Conservation (phyloP, 495 filamentous ascomycete species). For the Neurospora sp. region DNA sequence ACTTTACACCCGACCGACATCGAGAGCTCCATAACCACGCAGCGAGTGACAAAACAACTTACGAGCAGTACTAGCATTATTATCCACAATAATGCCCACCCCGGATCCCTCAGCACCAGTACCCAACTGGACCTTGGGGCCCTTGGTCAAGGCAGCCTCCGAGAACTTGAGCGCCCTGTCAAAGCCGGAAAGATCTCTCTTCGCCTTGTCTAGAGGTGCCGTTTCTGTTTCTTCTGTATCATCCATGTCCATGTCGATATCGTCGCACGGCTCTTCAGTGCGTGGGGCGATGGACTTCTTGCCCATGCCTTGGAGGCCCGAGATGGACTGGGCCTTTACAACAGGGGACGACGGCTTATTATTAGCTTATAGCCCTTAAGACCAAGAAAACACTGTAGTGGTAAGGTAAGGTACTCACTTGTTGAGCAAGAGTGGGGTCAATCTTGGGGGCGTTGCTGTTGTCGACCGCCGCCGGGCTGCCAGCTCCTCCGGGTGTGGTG, state of each 20-base stretch:
- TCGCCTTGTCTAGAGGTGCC: constrained; percentile 7
- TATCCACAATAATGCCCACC: constrained; percentile 39
- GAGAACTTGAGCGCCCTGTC: constrained; percentile 38
- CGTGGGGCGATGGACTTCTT: constrained; percentile 38
- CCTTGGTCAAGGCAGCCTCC: constrained; percentile 35
- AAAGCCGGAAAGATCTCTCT: constrained; percentile 37
- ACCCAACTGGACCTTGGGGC: constrained; percentile 35
- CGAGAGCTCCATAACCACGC: no score
- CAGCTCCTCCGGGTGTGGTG: constrained; percentile 2
- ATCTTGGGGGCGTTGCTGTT: neutral
- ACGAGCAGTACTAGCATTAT: constrained; percentile 21
- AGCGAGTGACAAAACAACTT: neutral
- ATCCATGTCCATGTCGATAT: neutral
- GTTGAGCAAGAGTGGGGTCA: constrained; percentile 27
- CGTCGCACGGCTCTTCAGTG: neutral
- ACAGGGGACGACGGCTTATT: constrained; percentile 2
- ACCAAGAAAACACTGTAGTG: neutral
- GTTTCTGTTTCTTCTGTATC: neutral
- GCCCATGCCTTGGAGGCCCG: constrained; percentile 37
- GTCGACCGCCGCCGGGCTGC: constrained; percentile 15
- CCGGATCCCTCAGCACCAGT: constrained; percentile 37
- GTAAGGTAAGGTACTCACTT: constrained; percentile 14
- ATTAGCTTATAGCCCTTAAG: neutral
- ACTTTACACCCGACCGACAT: no score
- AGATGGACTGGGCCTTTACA: constrained; percentile 27